A percentile compares a stretch with the other conserved stretches of the same genome.
Evolutionary conservation across 495 filamentous ascomycete species (phyloP).

Genomic region (Talaromyces wortmannii): DNA sequence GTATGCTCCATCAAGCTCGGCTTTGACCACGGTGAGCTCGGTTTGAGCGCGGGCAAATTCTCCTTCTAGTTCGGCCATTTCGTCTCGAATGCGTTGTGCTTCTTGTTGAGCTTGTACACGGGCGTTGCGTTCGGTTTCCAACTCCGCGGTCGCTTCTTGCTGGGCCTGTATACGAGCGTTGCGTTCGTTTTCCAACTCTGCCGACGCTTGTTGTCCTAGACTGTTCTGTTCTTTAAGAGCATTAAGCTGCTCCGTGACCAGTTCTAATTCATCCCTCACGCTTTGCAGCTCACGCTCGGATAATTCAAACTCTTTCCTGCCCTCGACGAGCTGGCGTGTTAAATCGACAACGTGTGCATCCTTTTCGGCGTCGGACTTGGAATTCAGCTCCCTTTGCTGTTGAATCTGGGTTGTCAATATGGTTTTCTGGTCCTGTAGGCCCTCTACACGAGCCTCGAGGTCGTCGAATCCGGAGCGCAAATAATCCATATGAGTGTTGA

Average conservation of each 20-base stretch:
- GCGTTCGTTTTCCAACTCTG: constrained; percentile 42
- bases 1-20: constrained; percentile 92
- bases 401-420: constrained; percentile 84
- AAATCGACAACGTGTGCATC: constrained; percentile 46
- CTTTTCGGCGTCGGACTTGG: constrained; percentile 50
- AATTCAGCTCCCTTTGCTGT: constrained; percentile 85
- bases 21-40: constrained; percentile 84
- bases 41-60: constrained; percentile 84
- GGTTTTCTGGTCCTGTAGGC: constrained; percentile 75
- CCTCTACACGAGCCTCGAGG: constrained; percentile 49
- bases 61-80: constrained; percentile 68
- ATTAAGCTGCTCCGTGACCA: constrained; percentile 41
- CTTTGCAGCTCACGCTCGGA: constrained; percentile 30
- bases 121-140: background rate
- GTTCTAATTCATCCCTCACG: constrained; percentile 33
- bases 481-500: constrained; percentile 48
- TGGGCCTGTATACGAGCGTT: constrained; percentile 34
- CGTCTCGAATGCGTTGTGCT: constrained; percentile 47
- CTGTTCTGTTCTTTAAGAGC: constrained; percentile 31
- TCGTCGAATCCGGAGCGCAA: constrained; percentile 65
- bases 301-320: constrained; percentile 30
- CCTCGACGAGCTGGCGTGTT: constrained; percentile 39
- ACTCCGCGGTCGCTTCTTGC: constrained; percentile 4
- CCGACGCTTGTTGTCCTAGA: constrained; percentile 15
- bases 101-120: constrained; percentile 30